Evolutionary conservation across 352 stramenopile species (phyloP), one percentile per base, ranked within the genome.

Genomic region (Pythium rhizo-oryzae): DNA sequence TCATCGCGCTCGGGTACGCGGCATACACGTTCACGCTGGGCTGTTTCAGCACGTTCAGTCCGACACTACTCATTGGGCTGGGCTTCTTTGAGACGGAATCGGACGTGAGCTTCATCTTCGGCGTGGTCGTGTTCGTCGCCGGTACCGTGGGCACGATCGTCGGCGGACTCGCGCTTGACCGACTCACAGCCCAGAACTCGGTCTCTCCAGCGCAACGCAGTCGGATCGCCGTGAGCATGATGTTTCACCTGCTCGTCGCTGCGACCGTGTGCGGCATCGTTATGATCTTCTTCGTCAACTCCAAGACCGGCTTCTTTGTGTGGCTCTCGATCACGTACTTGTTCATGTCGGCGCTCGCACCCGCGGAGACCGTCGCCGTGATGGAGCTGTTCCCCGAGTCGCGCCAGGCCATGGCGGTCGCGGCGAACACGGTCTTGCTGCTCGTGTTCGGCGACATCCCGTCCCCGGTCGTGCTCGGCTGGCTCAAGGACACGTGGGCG

Each of bases 381-480:
- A 90, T 99, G 65, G 78, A 97, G 50, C 78, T 92, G 4, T 97
- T 98, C 54, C 84, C 92, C 18, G 78, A 83, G 62, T 87, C 78
- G 18, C 81, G 92, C 49, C 86, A 92, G 30, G 78, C 92, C 0
- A 96, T 98, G 78, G 90, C 90, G n/a, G 80, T 97, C 55, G 93
- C 89, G 2, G 82, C 97, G 35, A 96, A 95, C 74, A 97, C 86
- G 44, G 69, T 98, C 9, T 62, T 96, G 25, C 93, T 97, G 44
- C 96, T 98, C 78, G 74, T 87, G 13, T 75, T 98, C 9, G 96
- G 96, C 12, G 96, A 99, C 77, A 94, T 99, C 18, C 95, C 96
- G 23, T 90, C 90, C 15, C 96, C 96, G 8, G 89, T 98, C 49
- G 76, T 98, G 43, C 72, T 99, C 41, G 96, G 96, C 16, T 79